Evolutionary conservation across 108 stramenopile genomes (phyloP).

Genomic region (Ochromonas danica): DNA sequence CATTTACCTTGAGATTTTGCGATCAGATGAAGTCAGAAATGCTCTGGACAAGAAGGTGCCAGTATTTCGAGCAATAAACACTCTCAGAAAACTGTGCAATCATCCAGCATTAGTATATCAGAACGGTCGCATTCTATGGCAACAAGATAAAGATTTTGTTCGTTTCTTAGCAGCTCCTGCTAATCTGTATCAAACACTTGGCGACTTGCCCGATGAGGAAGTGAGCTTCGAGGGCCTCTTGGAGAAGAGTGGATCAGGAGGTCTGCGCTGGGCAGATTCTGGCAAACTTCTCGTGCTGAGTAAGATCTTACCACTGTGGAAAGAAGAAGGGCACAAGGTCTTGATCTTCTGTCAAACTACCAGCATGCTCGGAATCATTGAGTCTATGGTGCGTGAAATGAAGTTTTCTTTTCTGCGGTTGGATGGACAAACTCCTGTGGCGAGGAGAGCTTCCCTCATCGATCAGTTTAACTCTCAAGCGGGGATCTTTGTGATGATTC

Average conservation of each 20-base stretch:
- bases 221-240: background rate
- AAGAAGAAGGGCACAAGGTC: slow-evolving; percentile 80
- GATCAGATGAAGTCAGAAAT: slow-evolving; percentile 45
- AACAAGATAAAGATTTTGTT: too few species aligned
- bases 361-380: slow-evolving; percentile 89
- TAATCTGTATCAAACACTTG: background rate
- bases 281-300: slow-evolving; percentile 88
- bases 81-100: slow-evolving; percentile 91
- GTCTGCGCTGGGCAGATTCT: slow-evolving; percentile 58
- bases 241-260: background rate
- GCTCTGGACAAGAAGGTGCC: slow-evolving; percentile 62
- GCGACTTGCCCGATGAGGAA: background rate
- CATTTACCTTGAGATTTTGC: slow-evolving; percentile 49
- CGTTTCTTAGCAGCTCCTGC: background rate
- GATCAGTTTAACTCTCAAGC: slow-evolving; percentile 82
- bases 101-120: slow-evolving; percentile 66
- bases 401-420: slow-evolving; percentile 81
- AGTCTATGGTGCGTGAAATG: slow-evolving; percentile 61
- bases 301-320: slow-evolving; percentile 86
- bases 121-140: slow-evolving; percentile 1
- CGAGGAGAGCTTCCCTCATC: slow-evolving; percentile 75
- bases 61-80: slow-evolving; percentile 76
- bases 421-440: slow-evolving; percentile 90
- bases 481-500: slow-evolving; percentile 79
- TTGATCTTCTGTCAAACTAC: slow-evolving; percentile 91